Base-by-base conservation (phyloP, 805 yeast species). In the Sungouiella thailandica region DNA sequence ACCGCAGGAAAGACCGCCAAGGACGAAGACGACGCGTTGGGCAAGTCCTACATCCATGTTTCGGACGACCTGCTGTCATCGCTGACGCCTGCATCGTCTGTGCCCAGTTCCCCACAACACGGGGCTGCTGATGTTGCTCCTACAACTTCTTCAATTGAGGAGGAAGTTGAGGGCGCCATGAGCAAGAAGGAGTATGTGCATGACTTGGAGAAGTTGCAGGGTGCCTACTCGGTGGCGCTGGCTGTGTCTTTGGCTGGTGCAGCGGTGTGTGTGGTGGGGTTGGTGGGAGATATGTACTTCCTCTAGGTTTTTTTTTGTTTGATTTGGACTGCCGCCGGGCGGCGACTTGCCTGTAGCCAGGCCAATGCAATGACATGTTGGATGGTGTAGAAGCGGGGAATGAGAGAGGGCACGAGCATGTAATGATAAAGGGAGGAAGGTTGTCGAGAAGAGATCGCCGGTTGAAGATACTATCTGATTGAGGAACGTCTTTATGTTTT, bases 251-350 rank as follows among this genome's bases (percentile, higher is more conserved):
- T 71, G 7, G 40, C 59, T 9, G 71, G 78, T 0, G 70, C 76
- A 34, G 50, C 68, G 4, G 53, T 79, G 32, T 67, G 80, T 15
- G 47, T 67, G 8, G 52, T 79, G 41, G 86, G 86, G 10, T 64
- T 75, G 34, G 49, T 73, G 36, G 86, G 86, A 9, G 86, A 79
- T 49, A 40, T 28, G 27, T 39, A 31, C 25, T 40, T 43, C 23
- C 34, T 46, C 31, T 19, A 9, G 22, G 7, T 19, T 19, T 19
- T 19, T 7, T 19, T 19, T 9, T 19, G 22, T 19, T 19, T 19
- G 22, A 7, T 19, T 19, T 19, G 22, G 22, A 19, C 22, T 19
- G 22, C 22, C 8, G 22, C 22, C 7, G 22, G 22, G 22, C 22
- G 7, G 22, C 9, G n/a, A n/a, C n/a, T n/a, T n/a, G n/a, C n/a